Evolutionary conservation across 257 asterid genomes (phyloP).

Genomic region (Nicotiana otophora): DNA sequence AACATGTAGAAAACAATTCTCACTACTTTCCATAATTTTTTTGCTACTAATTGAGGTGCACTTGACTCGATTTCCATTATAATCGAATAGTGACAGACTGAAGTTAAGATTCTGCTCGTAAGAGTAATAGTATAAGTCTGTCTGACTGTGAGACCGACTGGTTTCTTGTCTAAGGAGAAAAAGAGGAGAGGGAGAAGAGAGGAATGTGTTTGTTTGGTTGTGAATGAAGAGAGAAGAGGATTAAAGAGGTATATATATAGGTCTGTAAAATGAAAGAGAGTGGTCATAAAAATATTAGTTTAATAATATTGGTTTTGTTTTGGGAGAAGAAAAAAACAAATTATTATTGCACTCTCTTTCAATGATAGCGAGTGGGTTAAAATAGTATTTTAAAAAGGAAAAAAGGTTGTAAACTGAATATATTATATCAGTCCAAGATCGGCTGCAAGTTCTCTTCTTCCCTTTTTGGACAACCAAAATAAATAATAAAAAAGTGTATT

Average conservation of each 20-base stretch:
- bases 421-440: conserved; percentile 2
- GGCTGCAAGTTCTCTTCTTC: not conserved
- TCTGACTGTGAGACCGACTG: not conserved
- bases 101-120: not conserved
- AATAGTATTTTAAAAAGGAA: not conserved
- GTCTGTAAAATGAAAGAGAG: not conserved
- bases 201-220: conserved; percentile 9
- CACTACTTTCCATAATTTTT: conserved; percentile 25
- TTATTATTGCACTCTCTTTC: not conserved
- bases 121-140: not conserved
- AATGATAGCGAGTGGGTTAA: not conserved
- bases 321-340: not conserved
- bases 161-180: not conserved
- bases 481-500: no score
- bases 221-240: conserved; percentile 12
- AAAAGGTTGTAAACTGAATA: not conserved
- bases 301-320: not conserved
- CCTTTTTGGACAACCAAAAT: not conserved
- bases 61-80: conserved; percentile 31
- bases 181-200: not conserved
- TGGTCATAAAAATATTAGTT: not conserved
- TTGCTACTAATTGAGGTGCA: conserved; percentile 8
- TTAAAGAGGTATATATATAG: conserved; percentile 14
- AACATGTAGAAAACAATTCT: conserved; percentile 29
- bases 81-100: no score